These are phyloP conservation scores for Ustilago loliicola DNA, from an alignment of 1,284 basidiomycete genomes.

Conservation along the genomic window DNA sequence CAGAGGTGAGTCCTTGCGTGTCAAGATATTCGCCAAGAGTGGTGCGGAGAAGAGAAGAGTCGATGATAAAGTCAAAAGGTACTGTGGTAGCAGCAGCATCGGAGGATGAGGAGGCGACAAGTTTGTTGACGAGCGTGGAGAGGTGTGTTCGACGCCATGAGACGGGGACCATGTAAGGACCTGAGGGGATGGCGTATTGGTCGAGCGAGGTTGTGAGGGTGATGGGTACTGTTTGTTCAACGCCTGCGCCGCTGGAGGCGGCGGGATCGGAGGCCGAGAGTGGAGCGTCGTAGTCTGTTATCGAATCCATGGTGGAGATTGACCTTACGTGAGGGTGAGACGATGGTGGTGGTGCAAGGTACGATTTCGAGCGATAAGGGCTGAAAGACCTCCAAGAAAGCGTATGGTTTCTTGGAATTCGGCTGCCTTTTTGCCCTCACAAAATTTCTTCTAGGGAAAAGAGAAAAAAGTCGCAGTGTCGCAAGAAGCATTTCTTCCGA, in stretches of 20 bases:
- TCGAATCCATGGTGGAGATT: slow-evolving; percentile 17
- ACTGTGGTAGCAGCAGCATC: slow-evolving; percentile 73
- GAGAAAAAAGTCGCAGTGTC: not conserved
- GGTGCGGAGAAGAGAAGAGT: slow-evolving; percentile 80
- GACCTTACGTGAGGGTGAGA: not conserved
- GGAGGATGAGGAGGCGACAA: slow-evolving; percentile 74
- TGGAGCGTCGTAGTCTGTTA: slow-evolving; percentile 32
- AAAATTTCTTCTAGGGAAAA: slow-evolving; percentile 26
- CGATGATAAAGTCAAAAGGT: slow-evolving; percentile 93
- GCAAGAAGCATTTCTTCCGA: slow-evolving; percentile 8
- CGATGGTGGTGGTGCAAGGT: slow-evolving; percentile 17
- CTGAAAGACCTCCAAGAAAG: slow-evolving; percentile 2
- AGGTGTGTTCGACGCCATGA: slow-evolving; percentile 94
- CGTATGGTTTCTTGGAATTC: slow-evolving; percentile 4
- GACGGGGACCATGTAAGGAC: slow-evolving; percentile 93
- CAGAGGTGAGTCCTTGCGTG: slow-evolving; percentile 78
- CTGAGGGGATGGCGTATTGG: slow-evolving; percentile 82
- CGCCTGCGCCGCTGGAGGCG: not conserved
- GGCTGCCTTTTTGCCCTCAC: slow-evolving; percentile 1
- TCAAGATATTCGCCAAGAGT: slow-evolving; percentile 84
- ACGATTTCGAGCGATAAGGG: not conserved
- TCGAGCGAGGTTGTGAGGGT: slow-evolving; percentile 65
- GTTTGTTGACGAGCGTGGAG: slow-evolving; percentile 97
- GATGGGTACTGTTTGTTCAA: slow-evolving; percentile 55
- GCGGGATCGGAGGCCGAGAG: slow-evolving; percentile 5